A percentile compares a stretch with the other conserved stretches of the same genome.
Evolutionary conservation across 805 yeast species (phyloP).

Genomic region (Kodamaea lidongshanica): DNA sequence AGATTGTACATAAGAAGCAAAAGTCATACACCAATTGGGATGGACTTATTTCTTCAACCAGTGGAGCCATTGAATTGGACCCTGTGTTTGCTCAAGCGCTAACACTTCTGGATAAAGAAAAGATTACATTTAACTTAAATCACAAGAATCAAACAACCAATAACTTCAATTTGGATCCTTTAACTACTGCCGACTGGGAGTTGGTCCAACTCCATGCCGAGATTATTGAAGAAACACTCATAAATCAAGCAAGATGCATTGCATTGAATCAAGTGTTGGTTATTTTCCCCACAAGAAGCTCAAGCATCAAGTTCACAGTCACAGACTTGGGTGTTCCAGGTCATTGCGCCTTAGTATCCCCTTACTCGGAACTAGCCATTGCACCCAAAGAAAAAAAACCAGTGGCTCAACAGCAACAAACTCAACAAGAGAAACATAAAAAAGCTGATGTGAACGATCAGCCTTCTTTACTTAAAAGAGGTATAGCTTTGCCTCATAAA

Average conservation of each 20-base stretch:
- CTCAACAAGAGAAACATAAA: constrained; percentile 14
- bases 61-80: constrained; percentile 52
- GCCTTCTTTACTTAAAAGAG: constrained; percentile 44
- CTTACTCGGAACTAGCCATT: constrained; percentile 64
- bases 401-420: constrained; percentile 2
- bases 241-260: constrained; percentile 78
- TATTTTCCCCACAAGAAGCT: constrained; percentile 57
- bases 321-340: constrained; percentile 40
- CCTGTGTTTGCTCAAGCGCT: constrained; percentile 55
- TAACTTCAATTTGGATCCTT: constrained; percentile 72
- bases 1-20: constrained; percentile 26
- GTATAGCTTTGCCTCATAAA: constrained; percentile 51
- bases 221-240: constrained; percentile 62
- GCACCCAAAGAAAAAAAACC: constrained; percentile 54
- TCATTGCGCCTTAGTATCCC: constrained; percentile 48
- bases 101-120: constrained; percentile 39
- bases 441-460: constrained; percentile 19
- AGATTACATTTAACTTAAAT: constrained; percentile 26
- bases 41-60: constrained; percentile 41
- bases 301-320: constrained; percentile 55
- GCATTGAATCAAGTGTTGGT: constrained; percentile 51
- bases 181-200: constrained; percentile 81
- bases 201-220: constrained; percentile 77
- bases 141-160: constrained; percentile 47
- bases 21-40: constrained; percentile 59